Conservation (phyloP, 768 basidiomycete species). For the Cyclocybe cylindracea region DNA sequence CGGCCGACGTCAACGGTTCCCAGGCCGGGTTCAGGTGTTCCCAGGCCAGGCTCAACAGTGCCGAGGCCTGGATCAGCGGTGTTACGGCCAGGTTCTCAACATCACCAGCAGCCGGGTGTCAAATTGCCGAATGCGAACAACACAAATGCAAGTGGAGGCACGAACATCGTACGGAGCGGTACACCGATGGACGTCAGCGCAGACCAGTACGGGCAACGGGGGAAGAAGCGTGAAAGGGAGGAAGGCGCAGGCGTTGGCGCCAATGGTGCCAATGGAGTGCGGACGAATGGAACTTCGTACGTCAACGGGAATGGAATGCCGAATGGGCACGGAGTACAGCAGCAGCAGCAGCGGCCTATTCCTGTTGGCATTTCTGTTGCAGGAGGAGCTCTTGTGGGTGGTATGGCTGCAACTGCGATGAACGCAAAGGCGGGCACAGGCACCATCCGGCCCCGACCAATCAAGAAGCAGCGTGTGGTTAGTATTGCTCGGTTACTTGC, state of each 20-base stretch:
- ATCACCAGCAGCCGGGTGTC: slow-evolving; percentile 9
- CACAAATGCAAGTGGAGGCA: slow-evolving; percentile 12
- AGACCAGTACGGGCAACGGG: slow-evolving; percentile 32
- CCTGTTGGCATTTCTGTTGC: too few relatives aligned
- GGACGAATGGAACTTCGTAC: slow-evolving; percentile 30
- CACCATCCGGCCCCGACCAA: slow-evolving; percentile 62
- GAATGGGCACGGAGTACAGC: background rate
- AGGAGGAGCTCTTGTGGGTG: slow-evolving; percentile 18
- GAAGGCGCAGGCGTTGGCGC: slow-evolving; percentile 17
- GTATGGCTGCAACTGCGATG: slow-evolving; percentile 29
- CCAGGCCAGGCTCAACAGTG: slow-evolving; percentile 27
- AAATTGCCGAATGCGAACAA: slow-evolving; percentile 13
- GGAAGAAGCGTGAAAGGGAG: slow-evolving; percentile 45
- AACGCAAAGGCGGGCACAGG: slow-evolving; percentile 61
- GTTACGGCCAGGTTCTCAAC: slow-evolving; percentile 28
- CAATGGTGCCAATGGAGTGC: slow-evolving; percentile 18
- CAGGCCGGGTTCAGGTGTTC: slow-evolving; percentile 26
- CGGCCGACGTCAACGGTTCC: slow-evolving; percentile 22
- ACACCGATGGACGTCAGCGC: slow-evolving; percentile 29
- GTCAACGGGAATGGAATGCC: slow-evolving; percentile 27
- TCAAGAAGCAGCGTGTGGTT: slow-evolving; percentile 79
- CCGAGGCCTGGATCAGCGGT: slow-evolving; percentile 28
- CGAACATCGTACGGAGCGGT: slow-evolving; percentile 23
- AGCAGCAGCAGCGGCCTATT: slow-evolving; percentile 1
- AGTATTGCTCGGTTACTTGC: slow-evolving; percentile 25